Evolutionary conservation across 2,329 filamentous ascomycete genomes (phyloP), one percentile per base, ranked within the genome.

Genomic region (Lecanosticta acicola): DNA sequence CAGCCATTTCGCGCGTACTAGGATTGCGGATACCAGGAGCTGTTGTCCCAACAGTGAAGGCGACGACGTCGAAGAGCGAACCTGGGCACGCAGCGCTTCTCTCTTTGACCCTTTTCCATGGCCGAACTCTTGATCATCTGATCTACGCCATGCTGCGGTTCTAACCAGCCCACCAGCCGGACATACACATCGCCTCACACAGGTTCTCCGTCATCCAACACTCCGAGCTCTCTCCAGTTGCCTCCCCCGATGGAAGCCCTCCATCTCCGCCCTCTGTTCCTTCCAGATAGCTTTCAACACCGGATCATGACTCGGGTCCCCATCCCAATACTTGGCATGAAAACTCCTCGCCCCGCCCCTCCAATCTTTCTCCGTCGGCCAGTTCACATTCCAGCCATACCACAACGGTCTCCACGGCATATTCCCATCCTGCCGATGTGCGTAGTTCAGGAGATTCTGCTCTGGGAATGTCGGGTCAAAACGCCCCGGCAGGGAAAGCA

Each of bases 271-370:
- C 50, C 58, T 58, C 52, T 66, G 62, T 53, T 64, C 58, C 43
- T 52, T 61, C 63, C 64, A 66, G 24, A 66, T 60, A 9, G 49
- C 57, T 53, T 64, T 65, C 41, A 66, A 44, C 16, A 61, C 49
- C 5, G 55, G 49, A 56, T 66, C 63, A 50, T 66, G 63, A 42
- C 56, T 60, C 8, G 57, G 55, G 55, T 66, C 64, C 1, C 56
- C 58, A 51, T 66, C 62, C 68, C 68, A 70, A 48, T 62, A 68
- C 59, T 70, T 69, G 3, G 66, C 66, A 49, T 68, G 66, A 42
- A 68, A 65, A 38, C 63, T 66, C 32, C 55, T 54, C 38, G 60
- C 64, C 1, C 65, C 66, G 11, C 55, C 62, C 21, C 60, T 49
- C 46, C 61, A 65, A 41, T 70, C 67, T 24, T 60, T 63, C 41